phyloP scores from a whole-genome alignment of 352 stramenopile species.

The Saprolegnia diclina region DNA sequence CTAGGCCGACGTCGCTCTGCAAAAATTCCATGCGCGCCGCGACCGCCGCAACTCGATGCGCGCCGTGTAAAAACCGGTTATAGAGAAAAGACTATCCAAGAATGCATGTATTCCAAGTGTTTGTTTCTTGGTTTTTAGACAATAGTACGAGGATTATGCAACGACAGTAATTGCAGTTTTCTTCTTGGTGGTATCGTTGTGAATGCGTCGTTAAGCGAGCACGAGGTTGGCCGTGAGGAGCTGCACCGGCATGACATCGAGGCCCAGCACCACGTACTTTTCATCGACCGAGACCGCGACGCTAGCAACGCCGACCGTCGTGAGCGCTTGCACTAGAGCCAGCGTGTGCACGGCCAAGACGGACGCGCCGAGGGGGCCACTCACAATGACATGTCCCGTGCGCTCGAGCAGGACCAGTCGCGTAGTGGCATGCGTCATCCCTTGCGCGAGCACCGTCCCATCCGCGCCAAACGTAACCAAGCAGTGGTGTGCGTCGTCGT shows the following conservation, averaged over 20 bases:
- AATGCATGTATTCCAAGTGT: conserved; percentile 1
- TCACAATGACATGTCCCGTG: conserved; percentile 26
- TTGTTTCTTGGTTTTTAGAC: too few species aligned
- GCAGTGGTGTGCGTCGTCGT: conserved; percentile 36
- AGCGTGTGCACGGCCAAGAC: conserved; percentile 49
- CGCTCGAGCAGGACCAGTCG: conserved; percentile 10
- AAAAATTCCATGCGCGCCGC: not conserved
- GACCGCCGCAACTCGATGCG: not conserved
- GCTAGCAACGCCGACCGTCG: conserved; percentile 41
- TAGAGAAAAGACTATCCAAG: not conserved
- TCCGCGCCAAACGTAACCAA: conserved; percentile 65
- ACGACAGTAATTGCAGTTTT: too few species aligned
- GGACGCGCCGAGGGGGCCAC: conserved; percentile 55
- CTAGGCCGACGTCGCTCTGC: not conserved
- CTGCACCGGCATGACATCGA: conserved; percentile 31
- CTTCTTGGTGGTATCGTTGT: too few species aligned
- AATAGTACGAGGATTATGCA: too few species aligned
- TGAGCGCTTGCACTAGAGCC: conserved; percentile 45
- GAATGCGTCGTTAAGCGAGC: not conserved
- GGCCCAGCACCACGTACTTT: conserved; percentile 63
- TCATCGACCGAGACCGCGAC: conserved; percentile 66
- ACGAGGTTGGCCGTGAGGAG: conserved; percentile 10
- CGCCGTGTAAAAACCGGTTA: not conserved
- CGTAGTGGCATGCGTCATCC: conserved; percentile 43
- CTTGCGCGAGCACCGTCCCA: conserved; percentile 46